These are phyloP conservation scores for Puccinia hordei DNA, from an alignment of 1,284 basidiomycete species.

Conservation along the genomic window DNA sequence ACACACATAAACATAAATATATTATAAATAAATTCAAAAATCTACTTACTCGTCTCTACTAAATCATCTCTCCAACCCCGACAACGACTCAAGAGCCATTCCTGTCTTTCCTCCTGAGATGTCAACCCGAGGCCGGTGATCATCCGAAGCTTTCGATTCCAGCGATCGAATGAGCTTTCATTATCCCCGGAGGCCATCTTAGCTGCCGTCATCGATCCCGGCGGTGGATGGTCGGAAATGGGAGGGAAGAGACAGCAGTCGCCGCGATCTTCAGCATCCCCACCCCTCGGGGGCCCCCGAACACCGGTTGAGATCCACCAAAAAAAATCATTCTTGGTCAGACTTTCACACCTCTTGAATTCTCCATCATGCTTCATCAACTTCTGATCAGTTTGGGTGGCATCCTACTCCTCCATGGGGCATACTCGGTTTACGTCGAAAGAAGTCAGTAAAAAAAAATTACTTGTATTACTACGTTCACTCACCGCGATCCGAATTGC, in stretches of 20 bases:
- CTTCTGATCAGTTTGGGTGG: not conserved
- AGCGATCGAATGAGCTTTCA: constrained; percentile 34
- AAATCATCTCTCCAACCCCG: constrained; percentile 40
- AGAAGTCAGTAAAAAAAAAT: not conserved
- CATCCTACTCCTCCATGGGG: not conserved
- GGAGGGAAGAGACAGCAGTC: too few relatives aligned
- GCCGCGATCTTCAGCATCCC: too few relatives aligned
- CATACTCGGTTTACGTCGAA: constrained; percentile 17
- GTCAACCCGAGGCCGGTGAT: constrained; percentile 35
- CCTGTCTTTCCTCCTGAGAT: constrained; percentile 38
- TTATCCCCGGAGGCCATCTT: not conserved
- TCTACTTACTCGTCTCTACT: constrained; percentile 38
- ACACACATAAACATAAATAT: not conserved
- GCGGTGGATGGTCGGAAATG: not conserved
- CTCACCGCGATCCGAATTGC: not conserved
- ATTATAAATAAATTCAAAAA: too few relatives aligned
- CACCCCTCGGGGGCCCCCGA: too few relatives aligned
- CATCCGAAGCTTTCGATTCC: constrained; percentile 41
- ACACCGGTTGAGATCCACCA: too few relatives aligned
- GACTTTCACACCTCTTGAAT: too few relatives aligned
- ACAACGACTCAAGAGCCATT: constrained; percentile 38
- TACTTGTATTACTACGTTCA: not conserved
- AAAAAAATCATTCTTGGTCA: too few relatives aligned
- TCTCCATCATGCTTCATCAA: not conserved
- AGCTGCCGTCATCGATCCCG: not conserved